phyloP scores from a whole-genome alignment of 352 stramenopile genomes.

The Pythium scleroteichum region DNA sequence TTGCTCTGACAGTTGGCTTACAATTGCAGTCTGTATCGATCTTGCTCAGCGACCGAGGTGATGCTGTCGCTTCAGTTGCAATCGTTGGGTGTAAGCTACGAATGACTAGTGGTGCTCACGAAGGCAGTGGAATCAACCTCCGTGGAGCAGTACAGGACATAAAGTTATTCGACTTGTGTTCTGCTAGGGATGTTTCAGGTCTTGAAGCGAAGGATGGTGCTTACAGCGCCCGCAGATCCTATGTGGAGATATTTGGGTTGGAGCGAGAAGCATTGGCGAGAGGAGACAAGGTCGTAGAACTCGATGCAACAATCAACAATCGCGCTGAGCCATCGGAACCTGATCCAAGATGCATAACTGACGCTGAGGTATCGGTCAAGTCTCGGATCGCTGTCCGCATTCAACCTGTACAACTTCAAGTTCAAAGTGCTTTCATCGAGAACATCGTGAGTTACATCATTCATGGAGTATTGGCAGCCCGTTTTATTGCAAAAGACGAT shows the following conservation, averaged over 20 bases:
- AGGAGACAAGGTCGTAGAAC: slow-evolving; percentile 34
- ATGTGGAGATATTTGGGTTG: slow-evolving; percentile 59
- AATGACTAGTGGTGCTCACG: slow-evolving; percentile 6
- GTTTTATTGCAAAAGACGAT: slow-evolving; percentile 37
- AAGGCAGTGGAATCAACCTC: slow-evolving; percentile 34
- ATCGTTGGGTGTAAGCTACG: slow-evolving; percentile 37
- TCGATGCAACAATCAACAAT: slow-evolving; percentile 48
- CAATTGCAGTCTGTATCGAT: slow-evolving; percentile 77
- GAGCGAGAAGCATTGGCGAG: slow-evolving; percentile 24
- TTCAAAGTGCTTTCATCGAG: slow-evolving; percentile 65
- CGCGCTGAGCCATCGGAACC: slow-evolving; percentile 2
- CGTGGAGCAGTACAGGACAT: slow-evolving; percentile 59
- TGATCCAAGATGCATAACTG: slow-evolving; percentile 4
- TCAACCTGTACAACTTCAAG: slow-evolving; percentile 55
- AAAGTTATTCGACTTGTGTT: slow-evolving; percentile 71
- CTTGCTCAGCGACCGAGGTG: slow-evolving; percentile 72
- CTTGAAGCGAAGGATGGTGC: slow-evolving; percentile 4
- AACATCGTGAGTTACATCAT: slow-evolving; percentile 55
- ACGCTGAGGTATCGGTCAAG: slow-evolving; percentile 16
- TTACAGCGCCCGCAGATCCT: slow-evolving; percentile 28
- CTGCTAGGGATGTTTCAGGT: slow-evolving; percentile 23
- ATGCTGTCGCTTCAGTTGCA: slow-evolving; percentile 64
- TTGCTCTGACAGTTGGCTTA: slow-evolving; percentile 44
- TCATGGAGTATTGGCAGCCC: slow-evolving; percentile 49
- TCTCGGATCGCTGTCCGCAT: slow-evolving; percentile 45